Evolutionary conservation across 179 eudicot genomes (phyloP), one percentile per base, ranked within the genome.

Genomic region (Actinidia chinensis): DNA sequence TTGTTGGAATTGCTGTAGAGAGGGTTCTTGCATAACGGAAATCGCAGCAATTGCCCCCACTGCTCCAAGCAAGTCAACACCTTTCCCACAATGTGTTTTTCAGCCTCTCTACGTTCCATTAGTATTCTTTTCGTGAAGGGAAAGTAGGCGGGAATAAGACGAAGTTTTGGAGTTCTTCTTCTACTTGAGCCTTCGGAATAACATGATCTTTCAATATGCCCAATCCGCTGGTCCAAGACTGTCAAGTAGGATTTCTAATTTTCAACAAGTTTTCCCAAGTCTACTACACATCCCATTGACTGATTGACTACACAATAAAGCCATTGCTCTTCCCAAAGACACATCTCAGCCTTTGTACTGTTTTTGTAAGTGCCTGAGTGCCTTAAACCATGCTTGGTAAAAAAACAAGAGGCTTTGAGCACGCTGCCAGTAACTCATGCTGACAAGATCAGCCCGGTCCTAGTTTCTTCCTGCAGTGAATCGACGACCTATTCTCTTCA

Each of bases 271-370:
- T 92, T 96, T 67, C 99, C 99, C 85, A 94, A 96, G 81, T 96
- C 99, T 46, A 88, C 90, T 60, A 96, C 86, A 63, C 98, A 74
- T 94, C 98, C 99, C 99, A 96, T 80, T 96, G 98, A 85, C 97
- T 87, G 78, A 96, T 84, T 94, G 99, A 76, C 90, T 86, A 79
- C 98, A 89, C 98, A 96, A 84, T 83, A 82, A 52, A 94, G 91
- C 99, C 99, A 96, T 79, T 96, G 99, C 84, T 96, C 98, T 83
- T 96, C 99, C 99, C 99, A 96, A 76, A 94, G 97, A 79, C 98
- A 96, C 99, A 96, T 96, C 85, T 96, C 99, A 82, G 99, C 97
- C 85, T 96, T 96, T 22, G 98, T 46, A 96, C 99, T 58, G 83
- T 91, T 91, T 76, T 90, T 96, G 81, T 94, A 96, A 52, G 99